Evolutionary conservation across 148 eudicot genomes (phyloP), one percentile per base, ranked within the genome.

Genomic region (Cornus florida): DNA sequence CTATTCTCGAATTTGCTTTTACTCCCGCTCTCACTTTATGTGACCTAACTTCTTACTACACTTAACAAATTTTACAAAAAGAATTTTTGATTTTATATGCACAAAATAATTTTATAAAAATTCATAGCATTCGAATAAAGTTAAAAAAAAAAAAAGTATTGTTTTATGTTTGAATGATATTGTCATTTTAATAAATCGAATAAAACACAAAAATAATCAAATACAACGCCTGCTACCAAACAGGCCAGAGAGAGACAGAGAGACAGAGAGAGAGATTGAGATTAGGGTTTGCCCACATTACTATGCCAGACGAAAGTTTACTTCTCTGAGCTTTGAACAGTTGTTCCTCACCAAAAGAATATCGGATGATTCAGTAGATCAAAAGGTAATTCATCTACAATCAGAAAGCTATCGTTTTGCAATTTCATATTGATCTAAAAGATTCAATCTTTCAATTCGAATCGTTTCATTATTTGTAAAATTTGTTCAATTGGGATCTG

Each of bases 221-320:
- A 67, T 28, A 31, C 20, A 23, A 38, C 14, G 7, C 13, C 10
- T 8, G 7, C 64, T 46, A 48, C 79, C 14, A 14, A 46, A 46
- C 62, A 19, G 41, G 19, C 24, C 17, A 28, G 62, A 28, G 24
- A 17, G 59, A 33, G 48, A 32, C 39, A 28, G 28, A 28, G 24
- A 17, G 59, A 33, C 31, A 32, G 23, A 28, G 28, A 35, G 67
- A 28, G 69, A 60, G 70, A 78, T 39, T 31, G 69, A 71, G 67
- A 32, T 70, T 78, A 78, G 79, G 79, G 79, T 77, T 77, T 69
- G 79, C 73, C 17, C 59, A 6, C 71, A 69, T 77, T 53, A 69
- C 19, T n/a, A 28, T 7, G 50, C 67, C 23, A 22, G 70, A 38
- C 24, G 38, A 57, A 50, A 46, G n/a, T 10, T 1, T 23, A 31